Conservation (phyloP, 805 yeast genomes). For the Wickerhamomyces queroliae region DNA sequence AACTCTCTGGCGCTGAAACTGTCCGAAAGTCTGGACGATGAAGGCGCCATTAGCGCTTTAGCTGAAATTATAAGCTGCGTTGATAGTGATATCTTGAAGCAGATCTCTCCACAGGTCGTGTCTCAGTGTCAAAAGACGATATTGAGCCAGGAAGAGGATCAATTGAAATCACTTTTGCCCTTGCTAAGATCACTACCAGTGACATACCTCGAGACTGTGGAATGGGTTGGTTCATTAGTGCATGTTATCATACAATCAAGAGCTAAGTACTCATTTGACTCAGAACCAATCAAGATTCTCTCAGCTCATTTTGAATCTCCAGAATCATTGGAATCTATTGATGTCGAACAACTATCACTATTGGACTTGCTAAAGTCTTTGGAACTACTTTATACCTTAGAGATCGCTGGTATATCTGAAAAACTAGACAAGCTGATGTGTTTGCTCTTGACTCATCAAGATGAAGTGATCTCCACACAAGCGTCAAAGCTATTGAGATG, state of each 20-base stretch:
- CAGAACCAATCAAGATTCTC: background rate
- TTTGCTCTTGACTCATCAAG: slow-evolving; percentile 31
- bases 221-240: slow-evolving; percentile 5
- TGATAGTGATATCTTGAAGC: background rate
- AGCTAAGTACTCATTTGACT: slow-evolving; percentile 1
- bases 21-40: background rate
- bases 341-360: background rate
- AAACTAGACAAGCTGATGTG: slow-evolving; percentile 25
- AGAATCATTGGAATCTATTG: too few relatives aligned
- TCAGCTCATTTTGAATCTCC: background rate
- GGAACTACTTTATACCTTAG: slow-evolving; percentile 13
- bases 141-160: background rate
- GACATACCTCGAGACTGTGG: slow-evolving; percentile 2
- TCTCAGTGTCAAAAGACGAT: background rate
- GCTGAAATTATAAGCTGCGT: background rate
- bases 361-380: background rate
- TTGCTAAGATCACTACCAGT: slow-evolving; percentile 8
- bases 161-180: background rate
- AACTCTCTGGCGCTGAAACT: slow-evolving; percentile 3
- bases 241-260: slow-evolving; percentile 2
- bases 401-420: slow-evolving; percentile 1
- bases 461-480: slow-evolving; percentile 28
- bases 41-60: background rate
- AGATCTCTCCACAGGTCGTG: background rate
- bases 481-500: slow-evolving; percentile 45